Evolutionary conservation across 1,284 basidiomycete genomes (phyloP), one percentile per base, ranked within the genome.

Genomic region (Cutaneotrichosporon curvatum): DNA sequence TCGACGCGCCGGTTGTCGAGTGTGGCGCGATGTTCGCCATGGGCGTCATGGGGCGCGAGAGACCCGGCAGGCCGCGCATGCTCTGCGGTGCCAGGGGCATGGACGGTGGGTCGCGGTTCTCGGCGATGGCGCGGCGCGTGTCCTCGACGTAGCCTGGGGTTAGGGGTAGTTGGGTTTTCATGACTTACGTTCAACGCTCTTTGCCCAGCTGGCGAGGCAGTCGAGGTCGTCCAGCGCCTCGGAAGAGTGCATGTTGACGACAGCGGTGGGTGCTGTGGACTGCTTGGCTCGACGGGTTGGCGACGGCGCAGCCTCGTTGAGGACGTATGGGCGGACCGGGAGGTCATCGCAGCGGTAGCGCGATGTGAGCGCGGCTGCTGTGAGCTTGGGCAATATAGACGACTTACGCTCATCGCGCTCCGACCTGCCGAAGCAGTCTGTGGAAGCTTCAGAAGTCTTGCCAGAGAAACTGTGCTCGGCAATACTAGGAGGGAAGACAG

Each of bases 151-250:
- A 67, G 30, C 45, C 56, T 61, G 37, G 28, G 38, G 37, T 41
- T n/a, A n/a, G n/a, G n/a, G n/a, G n/a, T n/a, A n/a, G n/a, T n/a
- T n/a, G n/a, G n/a, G n/a, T n/a, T n/a, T n/a, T n/a, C n/a, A n/a
- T n/a, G n/a, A 53, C 61, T 52, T 44, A 61, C 62, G 55, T 43
- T 72, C 69, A 36, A 71, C 62, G 36, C 53, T 51, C 50, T 70
- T 68, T 35, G 70, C 68, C 65, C 68, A 68, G 28, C 43, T 50
- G 2, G 68, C 58, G 33, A 71, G 63, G 40, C 65, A 61, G 48
- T 69, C 63, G 28, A 69, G 58, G 21, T 63, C 54, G 21, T 48
- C 56, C 15, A 67, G 62, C 11, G 64, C 55, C 8, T 28, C 25
- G 25, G 25, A 28, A 7, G 25, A 28, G n/a, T 56, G 55, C 9